A percentile compares a stretch with the other conserved stretches of the same genome.
These are phyloP conservation scores for Coniochaeta sp. DNA, from an alignment of 2,329 filamentous ascomycete genomes.

Conservation along the genomic window DNA sequence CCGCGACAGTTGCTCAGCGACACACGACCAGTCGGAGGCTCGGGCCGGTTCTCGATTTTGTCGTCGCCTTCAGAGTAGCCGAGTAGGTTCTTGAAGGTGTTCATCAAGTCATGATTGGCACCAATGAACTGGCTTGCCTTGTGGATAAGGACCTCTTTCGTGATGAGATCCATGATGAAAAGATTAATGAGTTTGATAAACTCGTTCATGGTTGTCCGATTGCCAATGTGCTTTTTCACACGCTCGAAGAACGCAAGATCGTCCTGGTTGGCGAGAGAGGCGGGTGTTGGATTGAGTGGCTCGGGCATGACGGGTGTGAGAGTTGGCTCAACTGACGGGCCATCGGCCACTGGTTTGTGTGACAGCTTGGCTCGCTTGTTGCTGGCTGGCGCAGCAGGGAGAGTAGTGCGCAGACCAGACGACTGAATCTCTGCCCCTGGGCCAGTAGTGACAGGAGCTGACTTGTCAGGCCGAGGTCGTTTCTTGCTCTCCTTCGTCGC, in stretches of 20 bases:
- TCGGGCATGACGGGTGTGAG: conserved; percentile 83
- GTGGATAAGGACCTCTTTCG: conserved; percentile 72
- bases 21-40: conserved; percentile 71
- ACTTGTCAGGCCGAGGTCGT: conserved; percentile 58
- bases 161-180: conserved; percentile 88
- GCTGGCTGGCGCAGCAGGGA: conserved; percentile 20
- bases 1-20: conserved; percentile 91
- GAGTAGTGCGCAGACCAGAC: conserved; percentile 26
- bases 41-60: conserved; percentile 69
- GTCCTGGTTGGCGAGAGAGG: conserved; percentile 68
- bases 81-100: conserved; percentile 80
- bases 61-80: conserved; percentile 70
- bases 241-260: conserved; percentile 93
- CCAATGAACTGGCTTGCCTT: conserved; percentile 83
- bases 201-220: conserved; percentile 87
- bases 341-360: conserved; percentile 56
- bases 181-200: conserved; percentile 96
- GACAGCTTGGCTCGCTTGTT: conserved; percentile 67
- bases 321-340: conserved; percentile 69
- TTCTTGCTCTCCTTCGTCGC: conserved; percentile 90
- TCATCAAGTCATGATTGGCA: conserved; percentile 80
- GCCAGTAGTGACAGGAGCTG: conserved; percentile 37
- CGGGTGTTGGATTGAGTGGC: conserved; percentile 70
- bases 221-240: conserved; percentile 91
- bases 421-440: conserved; percentile 34